Percentiles rank a stretch among this genome's conserved stretches.
Evolutionary conservation across 176 grass and related monocot genomes (phyloP).

Genomic region (Guadua angustifolia): DNA sequence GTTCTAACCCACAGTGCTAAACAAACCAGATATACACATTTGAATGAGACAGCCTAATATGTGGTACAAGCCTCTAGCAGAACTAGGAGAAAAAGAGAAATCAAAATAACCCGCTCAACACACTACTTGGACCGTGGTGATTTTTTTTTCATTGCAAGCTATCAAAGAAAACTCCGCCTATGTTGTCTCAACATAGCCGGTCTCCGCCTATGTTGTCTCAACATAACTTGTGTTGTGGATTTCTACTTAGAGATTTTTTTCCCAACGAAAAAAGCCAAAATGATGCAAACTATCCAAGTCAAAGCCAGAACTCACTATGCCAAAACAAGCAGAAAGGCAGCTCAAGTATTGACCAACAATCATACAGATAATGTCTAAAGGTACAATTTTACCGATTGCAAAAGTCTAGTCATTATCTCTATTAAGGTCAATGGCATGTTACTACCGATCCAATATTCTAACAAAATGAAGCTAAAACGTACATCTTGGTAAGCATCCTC

Average conservation of each 20-base stretch:
- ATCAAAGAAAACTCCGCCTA: constrained; percentile 85
- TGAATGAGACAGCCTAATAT: constrained; percentile 28
- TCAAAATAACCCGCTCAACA: constrained; percentile 33
- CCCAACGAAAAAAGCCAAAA: background rate
- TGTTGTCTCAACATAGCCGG: no score
- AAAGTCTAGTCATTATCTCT: background rate
- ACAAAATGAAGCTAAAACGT: constrained; percentile 2
- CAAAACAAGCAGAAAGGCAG: background rate
- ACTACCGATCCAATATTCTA: constrained; percentile 39
- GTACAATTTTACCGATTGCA: background rate
- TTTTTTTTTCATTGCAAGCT: constrained; percentile 56
- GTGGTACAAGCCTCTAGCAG: constrained; percentile 39
- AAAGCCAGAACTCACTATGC: background rate
- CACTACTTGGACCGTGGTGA: background rate
- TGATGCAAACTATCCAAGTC: background rate
- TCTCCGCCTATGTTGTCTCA: no score
- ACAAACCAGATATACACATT: constrained; percentile 34
- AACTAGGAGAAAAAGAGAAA: background rate
- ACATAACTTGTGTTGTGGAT: background rate
- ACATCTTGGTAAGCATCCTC: constrained; percentile 13
- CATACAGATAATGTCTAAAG: background rate
- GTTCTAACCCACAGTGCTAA: constrained; percentile 43
- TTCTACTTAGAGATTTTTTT: background rate
- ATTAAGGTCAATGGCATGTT: constrained; percentile 23
- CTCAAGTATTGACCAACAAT: constrained; percentile 36